Evolutionary conservation across 345 rosid species (phyloP), one percentile per base, ranked within the genome.

Genomic region (Salix purpurea): DNA sequence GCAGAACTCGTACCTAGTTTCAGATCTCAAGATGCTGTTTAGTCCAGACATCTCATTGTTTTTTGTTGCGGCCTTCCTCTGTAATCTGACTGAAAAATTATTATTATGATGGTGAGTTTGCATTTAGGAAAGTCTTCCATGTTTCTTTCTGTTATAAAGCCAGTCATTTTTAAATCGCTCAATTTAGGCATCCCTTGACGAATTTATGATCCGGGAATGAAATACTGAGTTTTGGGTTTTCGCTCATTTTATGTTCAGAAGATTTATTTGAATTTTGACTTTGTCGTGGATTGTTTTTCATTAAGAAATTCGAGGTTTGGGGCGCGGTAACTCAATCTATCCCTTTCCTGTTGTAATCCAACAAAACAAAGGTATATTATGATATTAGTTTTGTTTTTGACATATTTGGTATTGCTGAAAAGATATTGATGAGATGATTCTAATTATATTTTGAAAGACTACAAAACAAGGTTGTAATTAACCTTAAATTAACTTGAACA

Each of bases 1-100:
- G 94, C 88, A 89, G 91, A 81, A 82, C 61, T 74, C 89, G 88
- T 9, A 62, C 86, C 28, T 90, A 88, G 79, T 48, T 62, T 56
- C 71, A 28, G 67, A 62, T 82, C 64, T 56, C 69, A 34, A 28
- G 74, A 74, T 66, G 79, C 82, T 73, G 80, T 71, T 72, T 73
- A 76, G 62, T 67, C 19, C 11, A 15, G 26, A 65, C 67, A 39
- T 73, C 67, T 39, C 70, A 42, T 11, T 66, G 70, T 44, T 65
- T 65, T 65, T 61, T 52, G 64, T 76, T 39, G 40, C 52, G 74
- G 46, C 62, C 70, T 71, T 48, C 52, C 40, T n/a, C 2, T 74
- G 67, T 75, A 72, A 18, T 81, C 79, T 78, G 72, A 73, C 75
- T 42, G 62, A 74, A 58, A 40, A 68, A 13, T 48, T 15, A 6